These are phyloP conservation scores for Fonsecaea erecta DNA, from an alignment of 2,329 filamentous ascomycete species.

Conservation along the genomic window DNA sequence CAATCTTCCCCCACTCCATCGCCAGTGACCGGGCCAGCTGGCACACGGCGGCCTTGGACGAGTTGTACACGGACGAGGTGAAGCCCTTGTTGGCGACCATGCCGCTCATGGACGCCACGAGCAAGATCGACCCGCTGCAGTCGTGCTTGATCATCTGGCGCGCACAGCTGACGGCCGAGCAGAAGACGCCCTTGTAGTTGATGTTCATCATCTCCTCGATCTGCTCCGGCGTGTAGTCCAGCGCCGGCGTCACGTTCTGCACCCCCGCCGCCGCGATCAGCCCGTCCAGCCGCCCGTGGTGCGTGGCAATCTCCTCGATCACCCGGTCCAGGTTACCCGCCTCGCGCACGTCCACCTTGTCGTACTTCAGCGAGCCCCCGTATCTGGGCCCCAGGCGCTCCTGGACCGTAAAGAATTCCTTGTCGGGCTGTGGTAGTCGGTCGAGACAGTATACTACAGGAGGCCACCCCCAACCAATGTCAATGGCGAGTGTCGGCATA, in stretches of 20 bases:
- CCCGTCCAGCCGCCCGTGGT: constrained; percentile 47
- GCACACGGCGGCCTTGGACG: constrained; percentile 50
- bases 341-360: constrained; percentile 51
- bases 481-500: constrained; percentile 11
- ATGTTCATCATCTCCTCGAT: constrained; percentile 43
- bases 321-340: constrained; percentile 42
- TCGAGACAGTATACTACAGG: constrained; percentile 55
- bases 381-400: constrained; percentile 44
- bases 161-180: constrained; percentile 55
- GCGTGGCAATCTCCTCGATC: constrained; percentile 44
- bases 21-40: constrained; percentile 49
- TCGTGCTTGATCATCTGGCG: constrained; percentile 66
- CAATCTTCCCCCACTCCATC: constrained; percentile 53
- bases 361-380: constrained; percentile 52
- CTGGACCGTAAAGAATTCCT: constrained; percentile 50
- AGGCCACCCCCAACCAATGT: constrained; percentile 26
- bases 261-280: constrained; percentile 51
- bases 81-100: constrained; percentile 60
- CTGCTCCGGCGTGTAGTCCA: constrained; percentile 49
- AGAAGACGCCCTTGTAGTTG: constrained; percentile 38
- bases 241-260: constrained; percentile 49
- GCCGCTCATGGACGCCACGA: constrained; percentile 68
- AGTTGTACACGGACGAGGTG: constrained; percentile 46
- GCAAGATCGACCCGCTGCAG: constrained; percentile 63
- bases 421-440: constrained; percentile 48